Conservation (phyloP, 495 filamentous ascomycete species). For the Podospora sp. region DNA sequence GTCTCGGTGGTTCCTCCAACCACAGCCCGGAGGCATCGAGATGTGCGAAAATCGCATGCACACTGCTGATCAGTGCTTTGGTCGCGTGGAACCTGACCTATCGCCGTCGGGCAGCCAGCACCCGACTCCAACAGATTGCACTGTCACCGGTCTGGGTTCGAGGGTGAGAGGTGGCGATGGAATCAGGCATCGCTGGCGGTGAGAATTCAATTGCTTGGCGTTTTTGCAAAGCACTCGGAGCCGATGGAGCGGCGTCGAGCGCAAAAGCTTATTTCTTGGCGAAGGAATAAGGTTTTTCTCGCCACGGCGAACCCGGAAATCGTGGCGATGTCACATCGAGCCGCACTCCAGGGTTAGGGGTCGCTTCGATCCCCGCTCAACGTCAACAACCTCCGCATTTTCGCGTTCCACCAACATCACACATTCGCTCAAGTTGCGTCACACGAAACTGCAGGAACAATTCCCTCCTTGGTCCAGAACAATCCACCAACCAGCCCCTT, state of each 20-base stretch:
- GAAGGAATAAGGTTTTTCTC: too few relatives aligned
- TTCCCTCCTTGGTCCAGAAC: neutral
- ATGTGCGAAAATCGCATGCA: neutral
- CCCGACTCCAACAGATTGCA: too few relatives aligned
- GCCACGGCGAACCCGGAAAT: too few relatives aligned
- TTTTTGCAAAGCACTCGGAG: too few relatives aligned
- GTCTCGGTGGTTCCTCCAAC: neutral
- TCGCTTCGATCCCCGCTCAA: neutral
- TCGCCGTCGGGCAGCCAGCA: too few relatives aligned
- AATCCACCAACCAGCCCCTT: neutral
- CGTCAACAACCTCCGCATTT: neutral
- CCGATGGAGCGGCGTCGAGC: too few relatives aligned
- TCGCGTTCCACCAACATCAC: neutral
- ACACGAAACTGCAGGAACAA: slow-evolving; percentile 2
- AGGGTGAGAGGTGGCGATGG: too few relatives aligned
- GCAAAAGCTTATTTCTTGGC: too few relatives aligned
- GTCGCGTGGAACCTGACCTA: neutral
- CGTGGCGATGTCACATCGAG: neutral
- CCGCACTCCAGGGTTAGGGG: neutral
- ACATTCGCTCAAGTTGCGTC: too few relatives aligned
- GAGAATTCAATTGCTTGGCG: too few relatives aligned
- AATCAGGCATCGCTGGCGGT: too few relatives aligned
- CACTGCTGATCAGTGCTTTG: neutral
- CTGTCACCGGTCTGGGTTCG: too few relatives aligned
- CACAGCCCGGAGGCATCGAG: neutral